Evolutionary conservation across 2,329 filamentous ascomycete species (phyloP).

Genomic region (Xylaria sp.): DNA sequence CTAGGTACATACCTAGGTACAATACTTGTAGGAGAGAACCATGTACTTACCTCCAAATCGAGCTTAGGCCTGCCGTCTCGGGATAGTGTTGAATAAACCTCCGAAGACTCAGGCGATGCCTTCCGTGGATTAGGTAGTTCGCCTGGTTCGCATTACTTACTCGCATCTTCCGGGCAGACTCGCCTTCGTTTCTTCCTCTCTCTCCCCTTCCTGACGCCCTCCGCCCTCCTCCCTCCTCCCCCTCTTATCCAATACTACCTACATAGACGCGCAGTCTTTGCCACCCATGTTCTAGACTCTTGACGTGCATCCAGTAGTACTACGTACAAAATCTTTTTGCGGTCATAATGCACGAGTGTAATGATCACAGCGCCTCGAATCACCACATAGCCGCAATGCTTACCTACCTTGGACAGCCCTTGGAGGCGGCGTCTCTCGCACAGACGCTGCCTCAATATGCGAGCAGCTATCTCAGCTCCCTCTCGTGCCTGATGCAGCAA

Average conservation of each 20-base stretch:
- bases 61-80: not conserved
- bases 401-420: too few relatives aligned
- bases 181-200: not conserved
- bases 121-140: not conserved
- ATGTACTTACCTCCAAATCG: too few relatives aligned
- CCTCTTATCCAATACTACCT: not conserved
- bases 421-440: too few relatives aligned
- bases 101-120: too few relatives aligned
- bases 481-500: not conserved
- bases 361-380: too few relatives aligned
- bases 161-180: too few relatives aligned
- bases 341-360: not conserved
- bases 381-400: too few relatives aligned
- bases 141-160: conserved; percentile 5
- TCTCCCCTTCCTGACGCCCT: not conserved
- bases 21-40: too few relatives aligned
- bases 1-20: too few relatives aligned
- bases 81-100: not conserved
- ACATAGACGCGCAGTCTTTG: not conserved
- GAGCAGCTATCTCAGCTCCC: too few relatives aligned
- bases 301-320: not conserved
- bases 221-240: not conserved
- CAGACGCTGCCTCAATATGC: too few relatives aligned
- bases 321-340: not conserved
- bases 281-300: conserved; percentile 1